Conservation (phyloP, 2,329 filamentous ascomycete genomes). For the Cercospora sojina region DNA sequence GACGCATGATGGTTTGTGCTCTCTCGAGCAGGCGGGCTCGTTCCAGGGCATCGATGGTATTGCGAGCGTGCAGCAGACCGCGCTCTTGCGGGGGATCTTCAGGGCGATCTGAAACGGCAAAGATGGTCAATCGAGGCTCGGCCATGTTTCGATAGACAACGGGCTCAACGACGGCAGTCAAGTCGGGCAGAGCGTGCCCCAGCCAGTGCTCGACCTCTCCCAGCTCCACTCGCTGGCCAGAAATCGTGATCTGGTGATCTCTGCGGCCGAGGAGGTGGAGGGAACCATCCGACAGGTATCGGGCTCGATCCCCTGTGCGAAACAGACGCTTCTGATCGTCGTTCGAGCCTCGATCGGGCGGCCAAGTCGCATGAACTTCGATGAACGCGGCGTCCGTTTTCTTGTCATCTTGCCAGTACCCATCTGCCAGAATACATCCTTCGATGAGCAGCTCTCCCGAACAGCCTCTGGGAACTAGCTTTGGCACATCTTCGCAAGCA, state of each 20-base stretch:
- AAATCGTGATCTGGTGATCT: conserved; percentile 74
- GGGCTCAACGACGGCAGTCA: not conserved
- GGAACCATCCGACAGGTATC: conserved; percentile 39
- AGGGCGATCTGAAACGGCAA: not conserved
- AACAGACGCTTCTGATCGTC: not conserved
- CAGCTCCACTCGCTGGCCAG: conserved; percentile 10
- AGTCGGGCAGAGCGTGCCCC: not conserved
- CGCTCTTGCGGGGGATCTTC: not conserved
- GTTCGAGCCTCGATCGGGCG: not conserved
- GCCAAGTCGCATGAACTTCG: not conserved
- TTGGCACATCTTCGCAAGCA: not conserved
- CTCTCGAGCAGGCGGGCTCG: not conserved
- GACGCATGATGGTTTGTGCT: not conserved
- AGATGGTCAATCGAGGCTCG: not conserved
- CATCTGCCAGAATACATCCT: conserved; percentile 5
- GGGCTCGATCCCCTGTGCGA: conserved; percentile 31
- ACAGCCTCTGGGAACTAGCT: not conserved
- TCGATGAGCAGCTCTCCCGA: conserved; percentile 11
- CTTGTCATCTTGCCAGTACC: not conserved
- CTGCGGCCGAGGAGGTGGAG: conserved; percentile 25
- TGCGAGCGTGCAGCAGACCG: not conserved
- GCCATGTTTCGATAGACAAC: not conserved
- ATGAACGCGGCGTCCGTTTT: not conserved
- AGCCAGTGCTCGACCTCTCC: conserved; percentile 15
- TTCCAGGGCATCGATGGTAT: not conserved